Percentiles rank a stretch among this genome's conserved stretches.
These are phyloP conservation scores for Grosmannia penicillata DNA, from an alignment of 2,329 filamentous ascomycete species.

Conservation along the genomic window DNA sequence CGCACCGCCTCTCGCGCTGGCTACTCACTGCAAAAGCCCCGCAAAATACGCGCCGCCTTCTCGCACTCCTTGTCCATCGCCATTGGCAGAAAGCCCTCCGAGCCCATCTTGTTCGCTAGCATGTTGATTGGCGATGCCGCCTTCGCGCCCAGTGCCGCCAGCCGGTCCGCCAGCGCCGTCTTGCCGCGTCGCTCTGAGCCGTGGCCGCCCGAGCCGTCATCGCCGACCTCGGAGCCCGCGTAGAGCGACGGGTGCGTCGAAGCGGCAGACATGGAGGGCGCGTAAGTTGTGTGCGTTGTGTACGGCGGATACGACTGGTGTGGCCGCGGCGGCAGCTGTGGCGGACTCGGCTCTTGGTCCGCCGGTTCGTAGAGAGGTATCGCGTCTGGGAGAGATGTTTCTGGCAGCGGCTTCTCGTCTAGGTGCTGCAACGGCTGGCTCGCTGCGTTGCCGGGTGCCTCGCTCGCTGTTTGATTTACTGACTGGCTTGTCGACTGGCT, in stretches of 20 bases:
- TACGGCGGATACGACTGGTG: too few relatives aligned
- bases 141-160: constrained; percentile 23
- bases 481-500: too few relatives aligned
- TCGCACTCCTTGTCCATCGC: constrained; percentile 80
- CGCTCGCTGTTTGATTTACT: too few relatives aligned
- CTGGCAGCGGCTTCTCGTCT: constrained; percentile 14
- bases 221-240: not conserved
- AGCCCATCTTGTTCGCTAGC: constrained; percentile 68
- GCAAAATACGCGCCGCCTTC: constrained; percentile 73
- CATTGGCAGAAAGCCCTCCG: constrained; percentile 74
- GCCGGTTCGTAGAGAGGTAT: constrained; percentile 12
- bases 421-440: constrained; percentile 11
- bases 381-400: too few relatives aligned
- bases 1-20: too few relatives aligned
- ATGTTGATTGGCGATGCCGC: constrained; percentile 63
- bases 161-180: constrained; percentile 13
- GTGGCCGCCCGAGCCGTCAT: not conserved
- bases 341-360: not conserved
- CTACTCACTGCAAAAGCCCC: constrained; percentile 66
- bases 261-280: too few relatives aligned
- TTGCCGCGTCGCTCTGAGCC: constrained; percentile 5
- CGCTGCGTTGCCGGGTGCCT: too few relatives aligned
- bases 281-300: too few relatives aligned
- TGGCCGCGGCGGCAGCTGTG: not conserved
- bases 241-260: too few relatives aligned